A percentile compares a stretch with the other conserved stretches of the same genome.
These are phyloP conservation scores for Leishmania tarentolae DNA, from an alignment of 208 protist genomes.

Conservation along the genomic window DNA sequence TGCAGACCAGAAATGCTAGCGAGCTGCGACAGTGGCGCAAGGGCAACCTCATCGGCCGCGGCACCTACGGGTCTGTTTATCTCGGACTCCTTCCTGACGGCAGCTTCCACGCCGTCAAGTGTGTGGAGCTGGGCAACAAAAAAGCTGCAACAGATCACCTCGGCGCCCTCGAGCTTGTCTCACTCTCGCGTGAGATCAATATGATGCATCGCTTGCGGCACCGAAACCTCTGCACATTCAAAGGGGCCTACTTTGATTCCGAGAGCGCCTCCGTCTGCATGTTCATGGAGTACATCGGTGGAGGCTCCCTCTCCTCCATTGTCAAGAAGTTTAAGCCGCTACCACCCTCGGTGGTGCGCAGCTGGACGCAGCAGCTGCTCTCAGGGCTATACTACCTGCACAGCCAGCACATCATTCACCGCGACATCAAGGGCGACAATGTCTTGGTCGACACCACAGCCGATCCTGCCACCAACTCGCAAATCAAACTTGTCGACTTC, in stretches of 20 bases:
- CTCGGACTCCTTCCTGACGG: conserved; percentile 84
- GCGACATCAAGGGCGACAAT: conserved; percentile 93
- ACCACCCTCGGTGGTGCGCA: conserved; percentile 76
- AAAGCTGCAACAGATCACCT: conserved; percentile 46
- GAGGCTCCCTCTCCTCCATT: conserved; percentile 81
- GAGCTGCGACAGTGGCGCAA: conserved; percentile 76
- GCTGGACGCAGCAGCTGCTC: conserved; percentile 89
- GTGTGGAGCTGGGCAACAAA: conserved; percentile 65
- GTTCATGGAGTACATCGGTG: conserved; percentile 94
- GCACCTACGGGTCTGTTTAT: conserved; percentile 93
- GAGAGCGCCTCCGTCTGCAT: conserved; percentile 76
- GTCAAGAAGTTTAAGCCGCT: conserved; percentile 91
- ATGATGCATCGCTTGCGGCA: conserved; percentile 91
- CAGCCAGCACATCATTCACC: conserved; percentile 91
- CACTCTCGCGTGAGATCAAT: conserved; percentile 90
- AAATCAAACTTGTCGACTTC: conserved; percentile 94
- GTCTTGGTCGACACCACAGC: conserved; percentile 85
- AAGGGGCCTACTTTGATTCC: conserved; percentile 77
- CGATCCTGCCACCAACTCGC: conserved; percentile 49
- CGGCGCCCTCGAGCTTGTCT: conserved; percentile 77
- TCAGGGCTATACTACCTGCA: conserved; percentile 88
- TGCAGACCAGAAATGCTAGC: conserved; percentile 76
- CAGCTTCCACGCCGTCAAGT: conserved; percentile 90
- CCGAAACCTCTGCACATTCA: conserved; percentile 92
- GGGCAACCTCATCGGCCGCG: conserved; percentile 84